Evolutionary conservation across 1,284 basidiomycete species (phyloP).

Genomic region (Coniferiporia sulphurascens): DNA sequence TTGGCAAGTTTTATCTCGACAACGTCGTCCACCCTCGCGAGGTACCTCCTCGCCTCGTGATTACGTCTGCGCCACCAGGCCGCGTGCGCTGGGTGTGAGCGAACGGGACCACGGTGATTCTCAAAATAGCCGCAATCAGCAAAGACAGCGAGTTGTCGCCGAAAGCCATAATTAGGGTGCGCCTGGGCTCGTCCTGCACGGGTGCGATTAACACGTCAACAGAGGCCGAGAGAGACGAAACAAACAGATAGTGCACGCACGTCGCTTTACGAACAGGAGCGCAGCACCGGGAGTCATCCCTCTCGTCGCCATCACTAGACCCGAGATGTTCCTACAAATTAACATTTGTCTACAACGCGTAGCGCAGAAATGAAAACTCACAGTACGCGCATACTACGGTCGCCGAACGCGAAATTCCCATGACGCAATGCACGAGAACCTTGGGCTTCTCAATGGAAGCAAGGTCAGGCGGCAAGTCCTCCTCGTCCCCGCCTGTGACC

Average conservation of each 20-base stretch:
- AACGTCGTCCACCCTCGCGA: conserved; percentile 46
- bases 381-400: conserved; percentile 63
- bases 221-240: neutral
- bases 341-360: neutral
- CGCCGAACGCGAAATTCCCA: conserved; percentile 68
- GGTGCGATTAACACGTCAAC: conserved; percentile 11
- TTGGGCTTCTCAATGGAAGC: conserved; percentile 32
- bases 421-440: conserved; percentile 73
- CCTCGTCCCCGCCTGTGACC: neutral
- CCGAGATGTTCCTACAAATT: conserved; percentile 2
- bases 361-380: conserved; percentile 30
- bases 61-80: conserved; percentile 51
- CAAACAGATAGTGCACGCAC: conserved; percentile 29
- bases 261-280: conserved; percentile 42
- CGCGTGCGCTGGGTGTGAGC: conserved; percentile 40
- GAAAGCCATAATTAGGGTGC: conserved; percentile 61
- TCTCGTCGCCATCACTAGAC: conserved; percentile 49
- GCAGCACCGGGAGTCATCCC: conserved; percentile 40
- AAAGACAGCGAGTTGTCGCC: conserved; percentile 54
- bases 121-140: conserved; percentile 40
- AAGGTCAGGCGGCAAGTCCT: neutral
- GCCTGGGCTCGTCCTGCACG: conserved; percentile 45
- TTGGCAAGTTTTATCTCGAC: conserved; percentile 12
- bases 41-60: conserved; percentile 45
- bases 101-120: conserved; percentile 29